These are phyloP conservation scores for Bruguiera parviflora DNA, from an alignment of 345 rosid genomes.

Conservation along the genomic window DNA sequence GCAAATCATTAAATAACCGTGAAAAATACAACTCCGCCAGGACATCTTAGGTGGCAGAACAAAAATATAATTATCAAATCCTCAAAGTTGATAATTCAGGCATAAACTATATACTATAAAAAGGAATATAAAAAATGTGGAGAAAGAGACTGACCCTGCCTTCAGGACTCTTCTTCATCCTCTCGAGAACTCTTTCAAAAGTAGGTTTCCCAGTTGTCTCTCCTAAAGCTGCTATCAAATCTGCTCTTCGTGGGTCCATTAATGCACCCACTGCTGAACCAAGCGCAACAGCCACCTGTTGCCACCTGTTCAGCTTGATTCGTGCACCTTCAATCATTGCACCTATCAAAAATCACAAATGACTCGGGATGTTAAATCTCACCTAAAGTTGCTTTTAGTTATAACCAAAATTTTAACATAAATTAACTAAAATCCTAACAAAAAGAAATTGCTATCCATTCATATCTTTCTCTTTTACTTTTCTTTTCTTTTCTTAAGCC, in stretches of 20 bases:
- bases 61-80: too few species aligned
- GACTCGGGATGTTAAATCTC: too few species aligned
- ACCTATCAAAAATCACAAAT: background rate
- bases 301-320: conserved; percentile 54
- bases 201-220: conserved; percentile 74
- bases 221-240: conserved; percentile 70
- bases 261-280: conserved; percentile 75
- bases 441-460: too few species aligned
- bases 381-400: too few species aligned
- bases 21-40: background rate
- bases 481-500: too few species aligned
- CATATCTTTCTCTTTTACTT: too few species aligned
- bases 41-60: background rate
- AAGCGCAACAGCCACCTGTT: conserved; percentile 65
- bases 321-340: conserved; percentile 40
- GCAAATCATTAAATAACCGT: background rate
- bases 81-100: too few species aligned
- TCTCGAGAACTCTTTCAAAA: conserved; percentile 60
- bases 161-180: conserved; percentile 63
- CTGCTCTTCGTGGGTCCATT: conserved; percentile 61
- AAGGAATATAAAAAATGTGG: background rate
- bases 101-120: too few species aligned
- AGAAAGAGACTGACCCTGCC: conserved; percentile 46
- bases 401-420: too few species aligned
- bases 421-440: too few species aligned